These are phyloP conservation scores for Geosmithia putterillii DNA, from an alignment of 2,329 filamentous ascomycete species.

Conservation along the genomic window DNA sequence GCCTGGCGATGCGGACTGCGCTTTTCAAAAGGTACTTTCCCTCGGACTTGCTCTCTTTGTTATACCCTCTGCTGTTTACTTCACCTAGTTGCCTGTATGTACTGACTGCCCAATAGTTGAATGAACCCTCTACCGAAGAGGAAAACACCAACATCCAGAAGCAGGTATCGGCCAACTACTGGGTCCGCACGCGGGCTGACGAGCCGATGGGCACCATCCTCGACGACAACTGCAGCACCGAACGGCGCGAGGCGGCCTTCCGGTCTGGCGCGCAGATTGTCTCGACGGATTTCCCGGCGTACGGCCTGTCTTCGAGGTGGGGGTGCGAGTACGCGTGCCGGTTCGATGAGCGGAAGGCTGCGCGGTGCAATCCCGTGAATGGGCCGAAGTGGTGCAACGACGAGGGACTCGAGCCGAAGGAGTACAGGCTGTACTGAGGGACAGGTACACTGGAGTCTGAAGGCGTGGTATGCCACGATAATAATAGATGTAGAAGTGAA, in stretches of 20 bases:
- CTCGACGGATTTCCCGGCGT: conserved; percentile 32
- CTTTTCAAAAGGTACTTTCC: conserved; percentile 26
- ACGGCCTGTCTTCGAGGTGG: conserved; percentile 32
- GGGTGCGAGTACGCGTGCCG: conserved; percentile 27
- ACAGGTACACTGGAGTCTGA: no score
- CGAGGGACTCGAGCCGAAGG: conserved; percentile 8
- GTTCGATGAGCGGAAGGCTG: conserved; percentile 10
- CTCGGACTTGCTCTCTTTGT: neutral
- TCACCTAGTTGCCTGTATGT: neutral
- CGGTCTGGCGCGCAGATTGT: conserved; percentile 35
- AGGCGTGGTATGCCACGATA: no score
- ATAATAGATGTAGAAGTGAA: no score
- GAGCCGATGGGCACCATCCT: conserved; percentile 29
- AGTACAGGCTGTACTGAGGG: conserved; percentile 6
- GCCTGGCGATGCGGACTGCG: conserved; percentile 29
- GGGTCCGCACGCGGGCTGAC: conserved; percentile 35
- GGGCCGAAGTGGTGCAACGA: conserved; percentile 7
- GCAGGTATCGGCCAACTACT: conserved; percentile 31
- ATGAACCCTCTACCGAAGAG: conserved; percentile 22
- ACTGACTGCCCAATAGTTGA: conserved; percentile 17
- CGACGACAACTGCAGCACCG: conserved; percentile 20
- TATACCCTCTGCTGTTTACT: neutral
- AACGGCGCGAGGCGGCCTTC: conserved; percentile 26
- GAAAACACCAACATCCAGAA: conserved; percentile 26
- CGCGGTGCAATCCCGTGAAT: conserved; percentile 18